Conservation (phyloP, 176 grass and related monocot genomes). For the Oryza nivara region DNA sequence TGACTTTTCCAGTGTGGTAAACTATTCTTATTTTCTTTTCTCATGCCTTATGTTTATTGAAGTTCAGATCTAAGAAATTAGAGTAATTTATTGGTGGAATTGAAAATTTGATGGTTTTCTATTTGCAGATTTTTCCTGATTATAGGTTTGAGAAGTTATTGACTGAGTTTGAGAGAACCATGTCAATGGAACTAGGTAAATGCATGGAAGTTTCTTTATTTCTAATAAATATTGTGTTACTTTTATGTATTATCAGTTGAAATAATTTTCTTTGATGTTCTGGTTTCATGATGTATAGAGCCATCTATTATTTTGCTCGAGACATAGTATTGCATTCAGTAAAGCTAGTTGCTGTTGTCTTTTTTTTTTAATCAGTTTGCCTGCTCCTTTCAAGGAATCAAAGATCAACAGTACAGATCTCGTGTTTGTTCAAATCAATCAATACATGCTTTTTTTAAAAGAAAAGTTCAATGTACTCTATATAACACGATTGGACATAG, state of each 20-base stretch:
- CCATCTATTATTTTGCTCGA: background rate
- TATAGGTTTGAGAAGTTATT: conserved; percentile 88
- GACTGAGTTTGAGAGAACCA: conserved; percentile 80
- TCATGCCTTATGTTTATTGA: background rate
- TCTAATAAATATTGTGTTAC: background rate
- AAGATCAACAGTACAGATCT: conserved; percentile 1
- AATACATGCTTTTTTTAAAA: background rate
- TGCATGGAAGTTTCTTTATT: conserved; percentile 38
- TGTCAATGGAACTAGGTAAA: conserved; percentile 89
- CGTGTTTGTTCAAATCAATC: conserved; percentile 16
- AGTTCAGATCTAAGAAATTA: background rate
- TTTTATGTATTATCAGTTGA: conserved; percentile 6
- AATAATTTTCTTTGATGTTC: conserved; percentile 26
- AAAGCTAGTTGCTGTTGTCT: background rate
- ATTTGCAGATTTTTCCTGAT: conserved; percentile 85
- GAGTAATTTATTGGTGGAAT: background rate
- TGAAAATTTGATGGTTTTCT: conserved; percentile 41
- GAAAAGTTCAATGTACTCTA: background rate
- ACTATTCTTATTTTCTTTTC: conserved; percentile 19
- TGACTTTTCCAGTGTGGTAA: conserved; percentile 2
- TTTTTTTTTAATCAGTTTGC: background rate
- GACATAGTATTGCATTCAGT: conserved; percentile 20
- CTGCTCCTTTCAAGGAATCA: conserved; percentile 18
- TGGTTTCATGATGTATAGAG: background rate
- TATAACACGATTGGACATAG: background rate